These are phyloP conservation scores for Coemansia guatemalensis DNA, from an alignment of 192 early-diverging fungal genomes.

Conservation along the genomic window DNA sequence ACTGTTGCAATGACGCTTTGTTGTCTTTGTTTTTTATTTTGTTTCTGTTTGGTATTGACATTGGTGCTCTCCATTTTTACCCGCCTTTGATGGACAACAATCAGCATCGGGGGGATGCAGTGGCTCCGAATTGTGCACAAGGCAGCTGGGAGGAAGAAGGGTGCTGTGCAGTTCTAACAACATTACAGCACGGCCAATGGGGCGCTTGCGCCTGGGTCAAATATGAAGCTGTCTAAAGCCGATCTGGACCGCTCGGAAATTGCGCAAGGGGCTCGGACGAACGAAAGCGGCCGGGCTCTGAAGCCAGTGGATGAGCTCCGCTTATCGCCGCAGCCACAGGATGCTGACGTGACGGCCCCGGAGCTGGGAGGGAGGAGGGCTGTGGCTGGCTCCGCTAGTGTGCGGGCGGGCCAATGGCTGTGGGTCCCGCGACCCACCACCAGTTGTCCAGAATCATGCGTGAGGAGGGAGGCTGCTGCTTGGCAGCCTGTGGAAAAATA, in stretches of 20 bases:
- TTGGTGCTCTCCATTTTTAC: too few species aligned
- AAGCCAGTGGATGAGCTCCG: neutral
- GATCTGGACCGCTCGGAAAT: neutral
- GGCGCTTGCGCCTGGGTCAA: neutral
- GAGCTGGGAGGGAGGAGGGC: neutral
- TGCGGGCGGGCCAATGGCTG: conserved; percentile 13
- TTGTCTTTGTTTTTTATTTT: too few species aligned
- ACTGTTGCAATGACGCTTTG: too few species aligned
- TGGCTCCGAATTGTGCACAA: neutral
- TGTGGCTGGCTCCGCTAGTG: conserved; percentile 3
- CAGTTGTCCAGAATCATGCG: neutral
- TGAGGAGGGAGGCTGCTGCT: conserved; percentile 15
- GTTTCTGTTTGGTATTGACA: too few species aligned
- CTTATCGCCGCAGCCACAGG: neutral
- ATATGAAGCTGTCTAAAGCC: neutral
- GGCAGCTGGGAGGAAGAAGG: neutral
- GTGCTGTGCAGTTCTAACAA: neutral
- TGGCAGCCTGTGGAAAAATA: conserved; percentile 11
- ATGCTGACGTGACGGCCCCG: neutral
- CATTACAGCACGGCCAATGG: neutral
- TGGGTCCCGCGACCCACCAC: neutral
- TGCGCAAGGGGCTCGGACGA: neutral
- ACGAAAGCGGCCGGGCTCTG: neutral
- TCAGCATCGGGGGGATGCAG: too few species aligned
- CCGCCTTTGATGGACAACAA: neutral